Conservation (phyloP, 2,329 filamentous ascomycete genomes). For the Epicoccum sorghinum region DNA sequence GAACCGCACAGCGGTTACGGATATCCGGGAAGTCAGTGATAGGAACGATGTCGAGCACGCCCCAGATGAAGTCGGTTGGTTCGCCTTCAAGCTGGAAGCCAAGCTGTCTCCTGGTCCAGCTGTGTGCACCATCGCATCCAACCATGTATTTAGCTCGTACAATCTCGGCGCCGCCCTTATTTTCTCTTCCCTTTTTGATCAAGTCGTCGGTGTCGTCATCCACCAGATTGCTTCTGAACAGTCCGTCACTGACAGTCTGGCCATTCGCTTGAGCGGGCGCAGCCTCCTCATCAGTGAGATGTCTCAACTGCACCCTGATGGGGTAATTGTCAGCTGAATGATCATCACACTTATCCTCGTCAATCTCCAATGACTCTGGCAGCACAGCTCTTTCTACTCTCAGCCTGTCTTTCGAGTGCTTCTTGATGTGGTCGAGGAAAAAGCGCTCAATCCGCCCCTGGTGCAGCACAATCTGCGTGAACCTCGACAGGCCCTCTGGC, state of each 20-base stretch:
- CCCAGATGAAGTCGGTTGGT: constrained; percentile 60
- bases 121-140: constrained; percentile 72
- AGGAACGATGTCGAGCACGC: constrained; percentile 59
- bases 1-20: constrained; percentile 63
- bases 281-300: constrained; percentile 64
- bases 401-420: constrained; percentile 61
- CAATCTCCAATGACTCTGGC: constrained; percentile 62
- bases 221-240: constrained; percentile 65
- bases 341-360: constrained; percentile 58
- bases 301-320: constrained; percentile 63
- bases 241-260: constrained; percentile 53
- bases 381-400: constrained; percentile 63
- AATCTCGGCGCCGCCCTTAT: constrained; percentile 47
- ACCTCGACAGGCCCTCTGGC: constrained; percentile 65
- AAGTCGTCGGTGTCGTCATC: constrained; percentile 64
- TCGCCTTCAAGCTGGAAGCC: constrained; percentile 64
- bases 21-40: constrained; percentile 67
- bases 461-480: constrained; percentile 71
- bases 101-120: constrained; percentile 66
- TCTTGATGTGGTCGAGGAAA: constrained; percentile 66
- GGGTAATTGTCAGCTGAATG: constrained; percentile 59
- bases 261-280: constrained; percentile 55
- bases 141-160: constrained; percentile 68
- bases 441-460: constrained; percentile 74
- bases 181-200: constrained; percentile 48